Conservation (phyloP, 495 filamentous ascomycete genomes). For the Aspergillus mulundensis region DNA sequence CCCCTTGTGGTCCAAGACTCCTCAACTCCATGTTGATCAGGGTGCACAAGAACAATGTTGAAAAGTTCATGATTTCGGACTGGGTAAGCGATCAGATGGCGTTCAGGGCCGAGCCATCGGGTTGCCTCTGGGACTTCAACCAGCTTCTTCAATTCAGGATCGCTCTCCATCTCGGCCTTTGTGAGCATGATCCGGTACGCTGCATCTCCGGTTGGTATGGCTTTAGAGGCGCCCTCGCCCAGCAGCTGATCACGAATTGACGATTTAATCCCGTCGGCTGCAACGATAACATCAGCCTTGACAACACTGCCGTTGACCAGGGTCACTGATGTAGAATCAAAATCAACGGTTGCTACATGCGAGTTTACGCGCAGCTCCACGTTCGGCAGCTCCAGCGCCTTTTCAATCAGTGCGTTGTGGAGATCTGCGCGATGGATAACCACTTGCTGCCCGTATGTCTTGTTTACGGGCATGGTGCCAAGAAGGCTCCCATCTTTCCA, state of each 20-base stretch:
- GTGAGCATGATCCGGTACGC: slow-evolving; percentile 44
- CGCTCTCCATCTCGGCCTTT: slow-evolving; percentile 31
- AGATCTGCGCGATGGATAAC: slow-evolving; percentile 45
- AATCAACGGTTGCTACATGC: slow-evolving; percentile 27
- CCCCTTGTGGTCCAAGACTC: slow-evolving; percentile 44
- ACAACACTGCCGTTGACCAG: slow-evolving; percentile 32
- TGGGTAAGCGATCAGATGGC: slow-evolving; percentile 44
- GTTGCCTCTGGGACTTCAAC: slow-evolving; percentile 38
- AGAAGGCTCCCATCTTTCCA: slow-evolving; percentile 41
- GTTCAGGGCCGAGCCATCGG: slow-evolving; percentile 41
- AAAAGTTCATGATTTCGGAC: slow-evolving; percentile 41
- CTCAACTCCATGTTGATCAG: slow-evolving; percentile 32
- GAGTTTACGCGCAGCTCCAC: slow-evolving; percentile 36
- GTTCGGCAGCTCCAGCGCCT: slow-evolving; percentile 32
- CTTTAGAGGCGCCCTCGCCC: slow-evolving; percentile 23
- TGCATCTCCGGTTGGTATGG: slow-evolving; percentile 39
- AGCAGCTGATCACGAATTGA: slow-evolving; percentile 30
- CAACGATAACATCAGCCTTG: slow-evolving; percentile 39
- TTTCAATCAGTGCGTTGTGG: slow-evolving; percentile 38
- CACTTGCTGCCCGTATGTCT: slow-evolving; percentile 38
- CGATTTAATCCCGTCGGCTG: slow-evolving; percentile 49
- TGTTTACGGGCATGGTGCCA: slow-evolving; percentile 37
- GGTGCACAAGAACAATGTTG: slow-evolving; percentile 43
- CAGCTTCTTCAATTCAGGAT: slow-evolving; percentile 31
- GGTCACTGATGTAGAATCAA: slow-evolving; percentile 30